Base-by-base conservation (phyloP, 2,329 filamentous ascomycete genomes). In the Rhinocladiella mackenziei region DNA sequence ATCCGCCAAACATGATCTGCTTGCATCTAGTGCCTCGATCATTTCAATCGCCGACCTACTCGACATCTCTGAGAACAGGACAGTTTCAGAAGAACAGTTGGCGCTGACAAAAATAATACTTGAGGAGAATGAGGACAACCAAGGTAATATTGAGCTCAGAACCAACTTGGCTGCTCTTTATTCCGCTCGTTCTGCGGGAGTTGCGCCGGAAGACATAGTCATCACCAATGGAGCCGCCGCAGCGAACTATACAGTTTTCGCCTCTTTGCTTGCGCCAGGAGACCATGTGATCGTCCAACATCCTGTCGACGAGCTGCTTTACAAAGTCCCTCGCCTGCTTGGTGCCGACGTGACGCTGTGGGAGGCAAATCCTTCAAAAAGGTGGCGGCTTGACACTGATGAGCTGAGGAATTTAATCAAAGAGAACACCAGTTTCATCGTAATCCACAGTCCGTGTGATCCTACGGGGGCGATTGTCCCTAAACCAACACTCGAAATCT, bases 251-350 rank as follows among this genome's bases (percentile, higher is more conserved):
- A 67, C 92, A n/a, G 68, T 81, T 2, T 75, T 92, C 5, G 89
- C 89, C 62, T 73, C 82, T 1, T 70, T 92, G 5, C 61, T 92
- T 2, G 77, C 78, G 0, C 77, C 80, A 0, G 84, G 81, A 1
- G 86, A 94, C 60, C 88, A 94, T 71, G 84, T 91, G 34, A 76
- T 94, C 46, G 92, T 86, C 58, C 84, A 92, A 45, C 86, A 89
- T 60, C 88, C 89, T 9, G 91, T 86, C 1, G 94, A 92, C 58
- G 86, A 92, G 62, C 86, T 92, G 57, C 74, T 94, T 1, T 92
- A 91, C 60, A 72, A 80, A 7, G 77, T 94, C 1, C 86, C 88
- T 0, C 72, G 74, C 54, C 83, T 80, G 26, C 67, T 94, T 4
- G 87, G 88, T 0, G 86, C 86, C 1, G 78, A 86, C 46, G 84